Evolutionary conservation across 2,329 filamentous ascomycete species (phyloP).

Genomic region (Aspergillus nomiae): DNA sequence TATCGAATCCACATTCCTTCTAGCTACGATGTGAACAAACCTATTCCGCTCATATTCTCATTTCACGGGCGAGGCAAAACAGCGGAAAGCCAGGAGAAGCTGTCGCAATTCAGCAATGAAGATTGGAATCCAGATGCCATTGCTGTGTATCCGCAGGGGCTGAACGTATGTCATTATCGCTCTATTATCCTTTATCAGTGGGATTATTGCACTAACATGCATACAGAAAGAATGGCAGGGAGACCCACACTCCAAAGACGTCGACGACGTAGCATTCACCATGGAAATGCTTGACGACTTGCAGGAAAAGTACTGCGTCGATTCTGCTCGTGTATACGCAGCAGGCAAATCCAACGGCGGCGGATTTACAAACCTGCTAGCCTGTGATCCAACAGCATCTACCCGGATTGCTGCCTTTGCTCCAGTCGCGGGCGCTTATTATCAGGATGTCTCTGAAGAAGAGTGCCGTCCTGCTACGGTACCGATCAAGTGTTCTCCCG

Average conservation of each 20-base stretch:
- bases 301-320: constrained; percentile 47
- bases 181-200: neutral
- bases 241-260: constrained; percentile 40
- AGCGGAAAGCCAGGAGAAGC: constrained; percentile 40
- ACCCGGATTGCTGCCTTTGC: constrained; percentile 54
- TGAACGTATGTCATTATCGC: constrained; percentile 26
- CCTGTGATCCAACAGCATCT: constrained; percentile 48
- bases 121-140: constrained; percentile 48
- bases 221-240: constrained; percentile 43
- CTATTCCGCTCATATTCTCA: constrained; percentile 50
- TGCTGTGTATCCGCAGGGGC: constrained; percentile 49
- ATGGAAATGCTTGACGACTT: constrained; percentile 47
- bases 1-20: constrained; percentile 29
- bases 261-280: constrained; percentile 50
- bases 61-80: constrained; percentile 49
- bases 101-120: constrained; percentile 51
- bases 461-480: constrained; percentile 16
- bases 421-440: constrained; percentile 51
- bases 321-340: constrained; percentile 47
- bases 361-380: constrained; percentile 51
- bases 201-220: neutral
- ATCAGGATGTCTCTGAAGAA: constrained; percentile 30
- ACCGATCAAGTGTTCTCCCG: constrained; percentile 29
- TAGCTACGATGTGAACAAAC: constrained; percentile 38
- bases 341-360: constrained; percentile 59